Conservation (phyloP, 2,329 filamentous ascomycete genomes). For the Exophiala dermatitidis region DNA sequence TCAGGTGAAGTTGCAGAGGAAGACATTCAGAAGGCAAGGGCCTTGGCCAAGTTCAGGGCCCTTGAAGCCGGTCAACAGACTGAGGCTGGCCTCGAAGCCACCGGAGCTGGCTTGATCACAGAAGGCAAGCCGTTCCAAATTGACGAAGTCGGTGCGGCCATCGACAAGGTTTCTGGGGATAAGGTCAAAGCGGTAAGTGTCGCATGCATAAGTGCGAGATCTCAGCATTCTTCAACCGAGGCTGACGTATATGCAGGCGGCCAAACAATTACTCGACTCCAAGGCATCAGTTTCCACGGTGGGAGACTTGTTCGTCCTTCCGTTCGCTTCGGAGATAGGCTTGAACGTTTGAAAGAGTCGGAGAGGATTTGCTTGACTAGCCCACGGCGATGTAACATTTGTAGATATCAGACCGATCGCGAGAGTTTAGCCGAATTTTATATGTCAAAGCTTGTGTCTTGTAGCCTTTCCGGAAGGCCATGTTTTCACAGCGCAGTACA, state of each 20-base stretch:
- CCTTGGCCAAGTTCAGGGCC: constrained; percentile 86
- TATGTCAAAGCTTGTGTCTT: too few species aligned
- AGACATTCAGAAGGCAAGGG: constrained; percentile 83
- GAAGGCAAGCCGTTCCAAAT: constrained; percentile 78
- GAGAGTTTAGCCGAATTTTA: too few species aligned
- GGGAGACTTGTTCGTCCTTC: constrained; percentile 83
- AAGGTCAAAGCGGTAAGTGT: constrained; percentile 69
- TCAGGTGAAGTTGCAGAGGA: constrained; percentile 71
- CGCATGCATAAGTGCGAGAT: not conserved
- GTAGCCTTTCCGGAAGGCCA: too few species aligned
- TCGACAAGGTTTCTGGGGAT: constrained; percentile 74
- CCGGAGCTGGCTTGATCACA: constrained; percentile 75
- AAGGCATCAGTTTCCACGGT: constrained; percentile 86
- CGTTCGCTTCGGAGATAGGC: constrained; percentile 89
- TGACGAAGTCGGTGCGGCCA: constrained; percentile 66
- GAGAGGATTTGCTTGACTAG: not conserved
- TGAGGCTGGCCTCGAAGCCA: constrained; percentile 69
- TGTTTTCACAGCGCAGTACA: too few species aligned
- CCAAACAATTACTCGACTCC: constrained; percentile 76
- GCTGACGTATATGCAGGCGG: constrained; percentile 52
- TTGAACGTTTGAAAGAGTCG: constrained; percentile 70
- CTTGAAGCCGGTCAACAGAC: constrained; percentile 75
- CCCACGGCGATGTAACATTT: constrained; percentile 11
- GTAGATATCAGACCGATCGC: constrained; percentile 8
- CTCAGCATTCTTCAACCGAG: not conserved